Conservation (phyloP, 2,329 filamentous ascomycete species). For the Acrodontium crateriforme region DNA sequence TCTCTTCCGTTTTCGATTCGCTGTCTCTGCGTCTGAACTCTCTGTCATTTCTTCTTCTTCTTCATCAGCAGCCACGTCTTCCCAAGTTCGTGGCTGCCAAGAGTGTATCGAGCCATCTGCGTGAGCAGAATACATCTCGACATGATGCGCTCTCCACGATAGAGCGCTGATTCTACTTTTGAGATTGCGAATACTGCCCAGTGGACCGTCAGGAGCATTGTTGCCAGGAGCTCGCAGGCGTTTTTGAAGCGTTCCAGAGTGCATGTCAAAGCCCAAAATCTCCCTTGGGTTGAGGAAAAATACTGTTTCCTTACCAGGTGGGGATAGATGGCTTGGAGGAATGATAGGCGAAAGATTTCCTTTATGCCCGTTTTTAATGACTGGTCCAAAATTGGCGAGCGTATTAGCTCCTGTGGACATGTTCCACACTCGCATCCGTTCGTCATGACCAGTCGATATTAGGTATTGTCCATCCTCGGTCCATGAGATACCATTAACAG, state of each 20-base stretch:
- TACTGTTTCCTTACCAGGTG: slow-evolving; percentile 48
- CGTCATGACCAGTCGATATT: slow-evolving; percentile 70
- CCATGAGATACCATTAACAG: slow-evolving; percentile 78
- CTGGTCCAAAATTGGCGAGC: slow-evolving; percentile 73
- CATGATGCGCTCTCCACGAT: slow-evolving; percentile 57
- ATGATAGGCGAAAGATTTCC: slow-evolving; percentile 29
- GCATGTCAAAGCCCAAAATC: slow-evolving; percentile 66
- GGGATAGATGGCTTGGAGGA: slow-evolving; percentile 47
- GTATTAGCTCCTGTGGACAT: slow-evolving; percentile 70
- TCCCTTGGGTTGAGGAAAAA: slow-evolving; percentile 67
- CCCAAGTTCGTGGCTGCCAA: slow-evolving; percentile 53
- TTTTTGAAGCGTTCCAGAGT: slow-evolving; percentile 59
- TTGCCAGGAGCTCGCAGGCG: slow-evolving; percentile 50
- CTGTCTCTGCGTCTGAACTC: too few relatives aligned
- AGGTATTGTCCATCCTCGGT: slow-evolving; percentile 65
- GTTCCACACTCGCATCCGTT: slow-evolving; percentile 78
- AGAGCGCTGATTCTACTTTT: slow-evolving; percentile 55
- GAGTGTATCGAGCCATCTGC: slow-evolving; percentile 69
- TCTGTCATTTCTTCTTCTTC: slow-evolving; percentile 27
- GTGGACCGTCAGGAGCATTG: slow-evolving; percentile 5
- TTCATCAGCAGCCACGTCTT: slow-evolving; percentile 27
- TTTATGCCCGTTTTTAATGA: slow-evolving; percentile 52
- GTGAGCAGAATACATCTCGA: slow-evolving; percentile 70
- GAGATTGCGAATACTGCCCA: slow-evolving; percentile 14
- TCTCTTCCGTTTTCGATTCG: slow-evolving; percentile 53